Percentiles rank a stretch among this genome's conserved stretches.
These are phyloP conservation scores for Zoysia japonica DNA, from an alignment of 176 grass and related monocot species.

Conservation along the genomic window DNA sequence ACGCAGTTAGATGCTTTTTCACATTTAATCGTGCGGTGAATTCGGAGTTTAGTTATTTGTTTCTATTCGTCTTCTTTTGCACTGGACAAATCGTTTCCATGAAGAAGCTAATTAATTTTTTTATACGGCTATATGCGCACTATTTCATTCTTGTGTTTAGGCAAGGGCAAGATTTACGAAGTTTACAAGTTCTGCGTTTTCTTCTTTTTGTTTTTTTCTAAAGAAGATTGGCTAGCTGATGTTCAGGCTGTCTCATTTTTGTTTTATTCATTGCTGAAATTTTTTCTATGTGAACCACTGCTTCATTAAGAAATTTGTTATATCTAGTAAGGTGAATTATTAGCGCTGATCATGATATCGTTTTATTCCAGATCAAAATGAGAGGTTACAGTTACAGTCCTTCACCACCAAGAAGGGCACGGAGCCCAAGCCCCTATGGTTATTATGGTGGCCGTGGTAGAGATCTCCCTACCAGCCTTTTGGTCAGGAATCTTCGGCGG, in stretches of 20 bases:
- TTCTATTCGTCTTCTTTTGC: not conserved
- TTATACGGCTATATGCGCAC: not conserved
- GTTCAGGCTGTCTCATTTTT: not conserved
- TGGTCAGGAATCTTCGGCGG: conserved; percentile 81
- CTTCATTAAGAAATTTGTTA: not conserved
- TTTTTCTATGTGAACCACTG: not conserved
- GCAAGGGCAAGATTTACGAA: not conserved
- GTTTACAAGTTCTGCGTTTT: not conserved
- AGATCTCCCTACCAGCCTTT: conserved; percentile 91
- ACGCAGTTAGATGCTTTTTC: not conserved
- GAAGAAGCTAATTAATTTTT: not conserved
- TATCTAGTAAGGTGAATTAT: not conserved
- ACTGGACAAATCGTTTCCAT: not conserved
- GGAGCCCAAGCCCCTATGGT: conserved; percentile 69
- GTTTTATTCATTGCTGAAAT: not conserved
- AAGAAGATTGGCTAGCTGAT: not conserved
- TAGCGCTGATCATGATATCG: not conserved
- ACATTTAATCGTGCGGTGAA: not conserved
- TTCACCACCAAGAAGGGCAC: conserved; percentile 77
- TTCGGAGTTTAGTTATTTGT: not conserved
- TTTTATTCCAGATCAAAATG: conserved; percentile 40
- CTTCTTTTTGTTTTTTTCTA: not conserved
- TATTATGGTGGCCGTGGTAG: conserved; percentile 56
- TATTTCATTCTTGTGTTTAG: not conserved
- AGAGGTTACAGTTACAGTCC: conserved; percentile 88